phyloP scores from a whole-genome alignment of 768 basidiomycete species.

The Mycena epipterygia region DNA sequence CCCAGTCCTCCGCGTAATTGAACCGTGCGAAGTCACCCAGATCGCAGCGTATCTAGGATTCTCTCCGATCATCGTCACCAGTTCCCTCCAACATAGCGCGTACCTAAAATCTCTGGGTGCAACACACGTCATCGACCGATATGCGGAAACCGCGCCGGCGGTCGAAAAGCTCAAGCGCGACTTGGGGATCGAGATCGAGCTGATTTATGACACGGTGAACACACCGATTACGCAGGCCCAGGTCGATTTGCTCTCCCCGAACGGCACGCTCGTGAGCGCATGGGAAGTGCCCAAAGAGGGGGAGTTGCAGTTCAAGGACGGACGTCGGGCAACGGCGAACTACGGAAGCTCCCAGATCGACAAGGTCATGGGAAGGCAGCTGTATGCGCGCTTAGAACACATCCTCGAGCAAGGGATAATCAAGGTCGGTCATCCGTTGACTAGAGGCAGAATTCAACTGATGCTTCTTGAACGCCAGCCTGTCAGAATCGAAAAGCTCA shows the following conservation, averaged over 20 bases:
- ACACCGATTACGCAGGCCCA: neutral
- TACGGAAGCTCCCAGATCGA: neutral
- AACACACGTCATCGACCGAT: constrained; percentile 54
- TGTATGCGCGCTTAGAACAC: neutral
- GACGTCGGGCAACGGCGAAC: neutral
- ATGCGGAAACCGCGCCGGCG: neutral
- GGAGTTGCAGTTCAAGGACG: neutral
- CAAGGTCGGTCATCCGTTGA: neutral
- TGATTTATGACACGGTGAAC: neutral
- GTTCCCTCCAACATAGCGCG: constrained; percentile 46
- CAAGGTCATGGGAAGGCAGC: neutral
- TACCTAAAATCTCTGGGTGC: constrained; percentile 54
- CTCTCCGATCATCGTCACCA: constrained; percentile 56
- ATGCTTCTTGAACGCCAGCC: neutral
- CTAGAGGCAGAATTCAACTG: neutral
- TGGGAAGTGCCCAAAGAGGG: neutral
- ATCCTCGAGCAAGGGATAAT: neutral
- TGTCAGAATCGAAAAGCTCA: neutral
- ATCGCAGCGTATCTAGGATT: constrained; percentile 56
- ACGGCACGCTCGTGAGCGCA: neutral
- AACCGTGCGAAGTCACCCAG: constrained; percentile 50
- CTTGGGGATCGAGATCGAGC: neutral
- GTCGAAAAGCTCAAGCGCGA: neutral
- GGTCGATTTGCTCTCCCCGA: neutral
- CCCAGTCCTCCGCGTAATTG: constrained; percentile 10